Percentiles rank a stretch among this genome's conserved stretches.
Evolutionary conservation across 768 basidiomycete species (phyloP).

Genomic region (Kondoa subrosea): DNA sequence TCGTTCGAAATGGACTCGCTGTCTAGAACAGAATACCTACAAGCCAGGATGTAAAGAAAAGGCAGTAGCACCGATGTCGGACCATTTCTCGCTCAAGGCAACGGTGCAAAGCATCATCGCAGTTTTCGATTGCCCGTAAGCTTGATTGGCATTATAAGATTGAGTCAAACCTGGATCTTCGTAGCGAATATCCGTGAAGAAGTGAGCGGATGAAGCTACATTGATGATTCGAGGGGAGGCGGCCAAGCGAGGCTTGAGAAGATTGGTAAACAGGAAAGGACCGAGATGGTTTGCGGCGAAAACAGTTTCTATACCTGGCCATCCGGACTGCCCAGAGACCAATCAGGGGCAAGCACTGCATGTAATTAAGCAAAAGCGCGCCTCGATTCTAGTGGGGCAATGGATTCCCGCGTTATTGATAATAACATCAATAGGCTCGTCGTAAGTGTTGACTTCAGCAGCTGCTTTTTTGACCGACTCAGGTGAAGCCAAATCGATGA

Average conservation of each 20-base stretch:
- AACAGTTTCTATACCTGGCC: too few species aligned
- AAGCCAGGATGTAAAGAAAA: not conserved
- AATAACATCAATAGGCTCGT: too few species aligned
- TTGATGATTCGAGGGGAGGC: not conserved
- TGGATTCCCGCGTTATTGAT: too few species aligned
- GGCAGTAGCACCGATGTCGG: not conserved
- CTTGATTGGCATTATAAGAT: not conserved
- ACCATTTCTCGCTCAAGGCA: not conserved
- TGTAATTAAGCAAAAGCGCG: too few species aligned
- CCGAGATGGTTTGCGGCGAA: conserved; percentile 21
- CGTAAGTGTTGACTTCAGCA: too few species aligned
- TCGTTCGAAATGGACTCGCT: too few species aligned
- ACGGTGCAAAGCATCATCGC: not conserved
- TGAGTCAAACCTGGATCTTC: not conserved
- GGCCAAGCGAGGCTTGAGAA: conserved; percentile 12
- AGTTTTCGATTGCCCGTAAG: not conserved
- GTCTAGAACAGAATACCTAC: too few species aligned
- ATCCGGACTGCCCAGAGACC: too few species aligned
- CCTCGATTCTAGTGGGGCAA: too few species aligned
- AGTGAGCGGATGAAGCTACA: not conserved
- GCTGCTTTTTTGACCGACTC: too few species aligned
- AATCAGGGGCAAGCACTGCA: too few species aligned
- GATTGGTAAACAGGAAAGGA: conserved; percentile 21
- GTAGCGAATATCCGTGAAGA: not conserved
- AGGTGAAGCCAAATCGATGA: too few species aligned